Percentiles rank a stretch among this genome's conserved stretches.
Conservation (phyloP, 1,284 basidiomycete genomes). For the Cryptococcus hybrid region DNA sequence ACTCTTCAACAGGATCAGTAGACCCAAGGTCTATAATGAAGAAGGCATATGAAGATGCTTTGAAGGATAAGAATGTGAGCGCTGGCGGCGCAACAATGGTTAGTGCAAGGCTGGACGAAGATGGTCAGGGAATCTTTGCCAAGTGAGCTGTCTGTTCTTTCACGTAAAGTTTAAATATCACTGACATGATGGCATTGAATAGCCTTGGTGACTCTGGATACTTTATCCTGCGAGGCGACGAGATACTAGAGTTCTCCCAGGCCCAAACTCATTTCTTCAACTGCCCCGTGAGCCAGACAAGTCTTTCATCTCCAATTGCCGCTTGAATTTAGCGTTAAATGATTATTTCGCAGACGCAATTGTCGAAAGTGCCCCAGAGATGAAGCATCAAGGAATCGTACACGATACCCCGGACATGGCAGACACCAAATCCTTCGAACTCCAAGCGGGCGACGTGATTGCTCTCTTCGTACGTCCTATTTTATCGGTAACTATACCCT, state of each 20-base stretch:
- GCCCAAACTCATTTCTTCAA: conserved; percentile 48
- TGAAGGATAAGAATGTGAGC: conserved; percentile 49
- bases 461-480: conserved; percentile 42
- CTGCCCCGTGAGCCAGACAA: conserved; percentile 37
- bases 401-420: conserved; percentile 37
- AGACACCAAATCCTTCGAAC: conserved; percentile 37
- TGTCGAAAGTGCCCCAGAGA: conserved; percentile 30
- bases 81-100: conserved; percentile 54
- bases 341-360: conserved; percentile 30
- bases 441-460: conserved; percentile 43
- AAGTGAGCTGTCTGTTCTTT: conserved; percentile 43
- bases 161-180: background rate
- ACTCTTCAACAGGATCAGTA: conserved; percentile 3
- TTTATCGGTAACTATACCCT: background rate
- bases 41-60: conserved; percentile 51
- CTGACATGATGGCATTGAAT: background rate
- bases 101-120: conserved; percentile 41
- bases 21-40: conserved; percentile 47
- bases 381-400: conserved; percentile 21
- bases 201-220: conserved; percentile 51
- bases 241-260: conserved; percentile 34
- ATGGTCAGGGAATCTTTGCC: conserved; percentile 51
- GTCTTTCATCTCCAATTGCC: background rate
- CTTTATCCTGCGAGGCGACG: conserved; percentile 43
- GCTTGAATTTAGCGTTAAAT: background rate